Evolutionary conservation across 2,329 filamentous ascomycete genomes (phyloP).

Genomic region (Drechslera avenae): DNA sequence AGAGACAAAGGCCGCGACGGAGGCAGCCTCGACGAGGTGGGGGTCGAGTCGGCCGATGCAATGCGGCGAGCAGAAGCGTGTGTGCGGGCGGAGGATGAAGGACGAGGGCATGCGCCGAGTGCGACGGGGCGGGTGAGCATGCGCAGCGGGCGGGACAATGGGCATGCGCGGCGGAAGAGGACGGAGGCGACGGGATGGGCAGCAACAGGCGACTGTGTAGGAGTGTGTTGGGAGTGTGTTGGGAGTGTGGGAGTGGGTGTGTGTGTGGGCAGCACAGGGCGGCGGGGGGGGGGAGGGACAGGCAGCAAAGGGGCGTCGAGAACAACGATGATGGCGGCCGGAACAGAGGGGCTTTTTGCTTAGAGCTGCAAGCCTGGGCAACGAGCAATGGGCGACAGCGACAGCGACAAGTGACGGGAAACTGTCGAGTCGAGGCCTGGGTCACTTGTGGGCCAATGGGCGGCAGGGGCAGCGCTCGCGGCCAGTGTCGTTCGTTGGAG

Average conservation of each 20-base stretch:
- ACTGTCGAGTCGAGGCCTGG: slow-evolving; percentile 18
- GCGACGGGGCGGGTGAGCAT: not conserved
- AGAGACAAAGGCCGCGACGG: slow-evolving; percentile 40
- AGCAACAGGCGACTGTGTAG: not conserved
- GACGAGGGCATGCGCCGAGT: too few relatives aligned
- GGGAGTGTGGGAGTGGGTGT: too few relatives aligned
- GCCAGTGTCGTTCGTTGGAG: slow-evolving; percentile 14
- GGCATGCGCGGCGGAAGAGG: slow-evolving; percentile 16
- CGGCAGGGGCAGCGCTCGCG: slow-evolving; percentile 20
- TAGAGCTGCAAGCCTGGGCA: slow-evolving; percentile 21
- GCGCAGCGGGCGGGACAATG: slow-evolving; percentile 9
- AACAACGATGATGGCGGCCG: slow-evolving; percentile 34
- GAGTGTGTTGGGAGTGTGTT: too few relatives aligned
- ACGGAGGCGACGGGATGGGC: slow-evolving; percentile 9
- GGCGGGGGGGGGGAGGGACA: slow-evolving; percentile 14
- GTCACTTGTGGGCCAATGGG: slow-evolving; percentile 18
- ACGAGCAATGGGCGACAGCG: not conserved
- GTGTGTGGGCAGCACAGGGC: too few relatives aligned
- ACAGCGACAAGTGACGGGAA: too few relatives aligned
- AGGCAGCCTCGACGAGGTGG: not conserved
- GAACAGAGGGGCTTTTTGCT: slow-evolving; percentile 31
- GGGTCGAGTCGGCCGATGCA: slow-evolving; percentile 21
- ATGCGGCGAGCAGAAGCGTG: slow-evolving; percentile 25
- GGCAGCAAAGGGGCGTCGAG: slow-evolving; percentile 31
- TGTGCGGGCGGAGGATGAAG: too few relatives aligned